Evolutionary conservation across 2,329 filamentous ascomycete species (phyloP).

Genomic region (Colletotrichum truncatum): DNA sequence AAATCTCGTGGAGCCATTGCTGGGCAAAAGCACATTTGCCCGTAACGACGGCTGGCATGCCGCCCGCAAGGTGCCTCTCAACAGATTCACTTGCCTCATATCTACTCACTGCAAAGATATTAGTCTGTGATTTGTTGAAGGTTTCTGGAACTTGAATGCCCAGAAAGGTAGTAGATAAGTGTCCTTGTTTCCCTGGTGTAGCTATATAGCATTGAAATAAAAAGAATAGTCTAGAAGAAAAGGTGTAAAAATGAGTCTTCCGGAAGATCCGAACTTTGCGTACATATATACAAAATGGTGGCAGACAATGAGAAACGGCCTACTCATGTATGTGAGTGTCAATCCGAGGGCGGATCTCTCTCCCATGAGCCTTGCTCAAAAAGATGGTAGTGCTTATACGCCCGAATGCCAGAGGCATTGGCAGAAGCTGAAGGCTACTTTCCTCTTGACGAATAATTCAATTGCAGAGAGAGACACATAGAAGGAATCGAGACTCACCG

Average conservation of each 20-base stretch:
- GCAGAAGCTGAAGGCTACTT: not conserved
- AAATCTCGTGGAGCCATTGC: not conserved
- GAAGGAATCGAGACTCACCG: not conserved
- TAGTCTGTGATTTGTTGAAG: not conserved
- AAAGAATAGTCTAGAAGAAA: too few relatives aligned
- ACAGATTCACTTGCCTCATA: slow-evolving; percentile 18
- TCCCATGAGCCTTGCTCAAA: not conserved
- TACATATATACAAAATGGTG: not conserved
- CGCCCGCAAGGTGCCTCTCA: slow-evolving; percentile 11
- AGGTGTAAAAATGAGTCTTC: too few relatives aligned
- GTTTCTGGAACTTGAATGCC: too few relatives aligned
- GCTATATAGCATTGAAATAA: not conserved
- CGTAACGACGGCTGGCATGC: not conserved
- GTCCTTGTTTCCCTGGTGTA: too few relatives aligned
- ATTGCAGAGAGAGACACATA: not conserved
- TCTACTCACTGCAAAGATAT: not conserved
- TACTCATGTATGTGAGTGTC: not conserved
- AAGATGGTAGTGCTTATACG: not conserved
- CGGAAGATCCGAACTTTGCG: too few relatives aligned
- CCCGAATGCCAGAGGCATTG: not conserved
- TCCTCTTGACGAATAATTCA: not conserved
- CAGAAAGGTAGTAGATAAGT: too few relatives aligned
- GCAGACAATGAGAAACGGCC: not conserved
- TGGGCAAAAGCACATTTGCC: not conserved
- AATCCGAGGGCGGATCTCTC: not conserved